Evolutionary conservation across 2,329 filamentous ascomycete species (phyloP).

Genomic region (Corynespora cassiicola): DNA sequence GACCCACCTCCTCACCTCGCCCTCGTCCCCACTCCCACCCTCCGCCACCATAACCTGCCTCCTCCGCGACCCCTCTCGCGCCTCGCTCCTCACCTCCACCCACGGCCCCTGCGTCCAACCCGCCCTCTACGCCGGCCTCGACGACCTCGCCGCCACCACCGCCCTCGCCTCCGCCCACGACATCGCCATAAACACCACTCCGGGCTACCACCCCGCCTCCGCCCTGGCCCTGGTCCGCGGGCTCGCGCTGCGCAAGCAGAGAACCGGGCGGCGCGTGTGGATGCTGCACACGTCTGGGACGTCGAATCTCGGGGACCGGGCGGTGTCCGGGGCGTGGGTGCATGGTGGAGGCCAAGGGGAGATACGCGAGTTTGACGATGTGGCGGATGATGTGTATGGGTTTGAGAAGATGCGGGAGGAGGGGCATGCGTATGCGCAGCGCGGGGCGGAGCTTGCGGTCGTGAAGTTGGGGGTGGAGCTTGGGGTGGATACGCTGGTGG

Average conservation of each 20-base stretch:
- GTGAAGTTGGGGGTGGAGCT: slow-evolving; percentile 47
- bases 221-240: slow-evolving; percentile 53
- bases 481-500: slow-evolving; percentile 53
- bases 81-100: neutral
- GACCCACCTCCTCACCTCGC: no score
- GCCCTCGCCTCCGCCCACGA: slow-evolving; percentile 14
- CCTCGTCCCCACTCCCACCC: no score
- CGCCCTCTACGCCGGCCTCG: slow-evolving; percentile 19
- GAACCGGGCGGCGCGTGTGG: slow-evolving; percentile 43
- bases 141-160: slow-evolving; percentile 18
- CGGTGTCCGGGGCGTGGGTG: slow-evolving; percentile 32
- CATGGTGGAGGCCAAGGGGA: slow-evolving; percentile 15
- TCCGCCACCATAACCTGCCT: slow-evolving; percentile 10
- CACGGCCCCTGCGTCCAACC: slow-evolving; percentile 14
- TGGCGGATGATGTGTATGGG: slow-evolving; percentile 45
- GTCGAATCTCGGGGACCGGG: slow-evolving; percentile 53
- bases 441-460: slow-evolving; percentile 54
- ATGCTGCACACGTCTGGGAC: slow-evolving; percentile 55
- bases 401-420: slow-evolving; percentile 49
- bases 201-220: slow-evolving; percentile 46
- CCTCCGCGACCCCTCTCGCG: slow-evolving; percentile 2
- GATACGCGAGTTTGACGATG: slow-evolving; percentile 31
- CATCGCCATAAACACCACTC: slow-evolving; percentile 53
- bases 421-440: slow-evolving; percentile 49
- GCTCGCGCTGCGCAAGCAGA: slow-evolving; percentile 46